A percentile compares a stretch with the other conserved stretches of the same genome.
phyloP scores from a whole-genome alignment of 2,329 filamentous ascomycete species.

The Xylaria sp. region DNA sequence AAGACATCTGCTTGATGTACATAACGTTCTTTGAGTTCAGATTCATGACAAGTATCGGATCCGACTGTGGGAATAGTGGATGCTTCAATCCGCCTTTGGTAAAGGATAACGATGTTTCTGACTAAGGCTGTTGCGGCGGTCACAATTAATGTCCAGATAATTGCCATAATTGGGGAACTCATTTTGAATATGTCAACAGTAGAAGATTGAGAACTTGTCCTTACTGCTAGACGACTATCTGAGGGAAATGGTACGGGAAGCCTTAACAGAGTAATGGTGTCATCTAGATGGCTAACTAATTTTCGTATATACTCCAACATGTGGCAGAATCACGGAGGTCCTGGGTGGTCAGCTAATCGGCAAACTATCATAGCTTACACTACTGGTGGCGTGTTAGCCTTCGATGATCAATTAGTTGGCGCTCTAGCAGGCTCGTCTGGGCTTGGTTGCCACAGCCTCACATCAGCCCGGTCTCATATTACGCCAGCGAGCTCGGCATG shows the following conservation, averaged over 20 bases:
- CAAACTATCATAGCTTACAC: background rate
- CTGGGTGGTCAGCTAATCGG: background rate
- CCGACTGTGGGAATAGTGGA: conserved; percentile 35
- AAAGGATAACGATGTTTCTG: conserved; percentile 23
- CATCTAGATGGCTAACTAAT: background rate
- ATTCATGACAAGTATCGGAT: conserved; percentile 25
- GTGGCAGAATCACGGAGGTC: background rate
- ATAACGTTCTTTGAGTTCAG: conserved; percentile 34
- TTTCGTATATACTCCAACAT: background rate
- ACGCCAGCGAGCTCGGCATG: too few species aligned
- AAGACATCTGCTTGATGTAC: conserved; percentile 37
- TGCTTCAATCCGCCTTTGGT: conserved; percentile 18
- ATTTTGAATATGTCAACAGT: conserved; percentile 22
- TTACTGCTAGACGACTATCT: background rate
- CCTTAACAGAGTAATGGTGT: background rate
- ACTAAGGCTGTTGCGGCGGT: conserved; percentile 21
- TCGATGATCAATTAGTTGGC: too few species aligned
- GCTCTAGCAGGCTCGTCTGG: too few species aligned
- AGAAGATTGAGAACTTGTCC: background rate
- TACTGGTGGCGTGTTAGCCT: background rate
- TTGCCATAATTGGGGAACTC: conserved; percentile 20
- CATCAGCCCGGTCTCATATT: too few species aligned
- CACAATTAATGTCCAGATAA: conserved; percentile 26
- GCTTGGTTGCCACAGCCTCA: too few species aligned
- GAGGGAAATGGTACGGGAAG: background rate